A percentile compares a stretch with the other conserved stretches of the same genome.
Conservation (phyloP, 495 filamentous ascomycete genomes). For the Aspergillus funiculosus region DNA sequence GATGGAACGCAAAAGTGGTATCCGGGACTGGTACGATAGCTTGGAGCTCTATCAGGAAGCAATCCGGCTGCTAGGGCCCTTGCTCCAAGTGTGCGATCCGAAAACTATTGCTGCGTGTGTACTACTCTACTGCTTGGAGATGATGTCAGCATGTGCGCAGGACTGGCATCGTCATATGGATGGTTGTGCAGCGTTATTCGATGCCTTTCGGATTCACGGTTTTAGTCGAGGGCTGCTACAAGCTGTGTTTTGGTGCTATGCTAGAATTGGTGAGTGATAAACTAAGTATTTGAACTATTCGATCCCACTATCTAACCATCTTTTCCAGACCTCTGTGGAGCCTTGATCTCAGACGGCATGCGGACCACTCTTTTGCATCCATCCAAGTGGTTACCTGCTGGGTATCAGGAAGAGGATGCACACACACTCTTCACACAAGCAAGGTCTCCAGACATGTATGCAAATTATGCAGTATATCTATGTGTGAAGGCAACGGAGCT, state of each 20-base stretch:
- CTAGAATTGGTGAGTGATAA: conserved; percentile 35
- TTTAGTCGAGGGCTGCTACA: conserved; percentile 37
- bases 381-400: conserved; percentile 36
- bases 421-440: conserved; percentile 25
- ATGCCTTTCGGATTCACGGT: conserved; percentile 38
- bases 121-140: conserved; percentile 41
- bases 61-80: conserved; percentile 36
- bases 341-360: conserved; percentile 42
- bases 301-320: conserved; percentile 5
- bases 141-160: conserved; percentile 44
- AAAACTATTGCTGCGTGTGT: conserved; percentile 39
- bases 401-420: conserved; percentile 27
- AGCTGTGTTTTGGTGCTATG: conserved; percentile 48
- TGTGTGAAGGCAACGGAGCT: conserved; percentile 38
- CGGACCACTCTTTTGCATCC: conserved; percentile 38
- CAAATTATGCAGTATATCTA: conserved; percentile 46
- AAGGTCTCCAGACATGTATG: conserved; percentile 35
- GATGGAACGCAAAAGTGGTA: conserved; percentile 37
- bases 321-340: conserved; percentile 40
- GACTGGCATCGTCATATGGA: conserved; percentile 46
- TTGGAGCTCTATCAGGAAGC: conserved; percentile 43
- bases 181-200: conserved; percentile 43
- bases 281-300: not conserved
- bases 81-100: conserved; percentile 33
- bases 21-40: conserved; percentile 34